These are phyloP conservation scores for Oenanthe javanica DNA, from an alignment of 140 eudicot species.

Conservation along the genomic window DNA sequence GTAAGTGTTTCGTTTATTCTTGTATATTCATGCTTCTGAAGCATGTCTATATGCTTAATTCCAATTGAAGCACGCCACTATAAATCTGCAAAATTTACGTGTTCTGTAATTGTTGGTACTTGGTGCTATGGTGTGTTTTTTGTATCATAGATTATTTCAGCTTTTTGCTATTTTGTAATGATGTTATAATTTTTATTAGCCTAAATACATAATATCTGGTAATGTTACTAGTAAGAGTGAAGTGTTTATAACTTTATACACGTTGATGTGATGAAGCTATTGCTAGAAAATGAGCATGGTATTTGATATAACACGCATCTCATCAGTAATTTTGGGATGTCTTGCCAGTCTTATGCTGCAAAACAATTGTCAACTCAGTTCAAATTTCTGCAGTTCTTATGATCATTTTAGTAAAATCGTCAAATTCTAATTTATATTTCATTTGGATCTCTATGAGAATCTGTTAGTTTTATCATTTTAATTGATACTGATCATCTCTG, in stretches of 20 bases:
- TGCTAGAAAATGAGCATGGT: neutral
- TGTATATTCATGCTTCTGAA: conserved; percentile 6
- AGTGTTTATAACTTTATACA: neutral
- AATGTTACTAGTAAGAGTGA: neutral
- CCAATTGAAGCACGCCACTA: neutral
- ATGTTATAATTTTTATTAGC: neutral
- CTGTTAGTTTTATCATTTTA: neutral
- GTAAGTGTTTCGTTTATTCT: conserved; percentile 21
- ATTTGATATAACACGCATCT: neutral
- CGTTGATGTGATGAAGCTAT: neutral
- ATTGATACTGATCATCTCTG: neutral
- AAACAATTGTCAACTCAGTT: neutral
- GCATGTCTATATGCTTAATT: neutral
- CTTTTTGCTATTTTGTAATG: neutral
- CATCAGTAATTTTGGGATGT: neutral
- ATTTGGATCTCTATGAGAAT: neutral
- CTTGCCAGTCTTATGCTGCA: conserved; percentile 1
- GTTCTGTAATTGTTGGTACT: neutral
- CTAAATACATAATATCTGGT: neutral
- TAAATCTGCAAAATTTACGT: neutral
- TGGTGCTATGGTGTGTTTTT: neutral
- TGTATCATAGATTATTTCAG: neutral
- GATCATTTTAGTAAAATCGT: neutral
- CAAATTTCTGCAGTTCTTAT: neutral
- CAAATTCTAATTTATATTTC: neutral